These are phyloP conservation scores for Fragaria nilgerrensis DNA, from an alignment of 306 rosid genomes.

Conservation along the genomic window DNA sequence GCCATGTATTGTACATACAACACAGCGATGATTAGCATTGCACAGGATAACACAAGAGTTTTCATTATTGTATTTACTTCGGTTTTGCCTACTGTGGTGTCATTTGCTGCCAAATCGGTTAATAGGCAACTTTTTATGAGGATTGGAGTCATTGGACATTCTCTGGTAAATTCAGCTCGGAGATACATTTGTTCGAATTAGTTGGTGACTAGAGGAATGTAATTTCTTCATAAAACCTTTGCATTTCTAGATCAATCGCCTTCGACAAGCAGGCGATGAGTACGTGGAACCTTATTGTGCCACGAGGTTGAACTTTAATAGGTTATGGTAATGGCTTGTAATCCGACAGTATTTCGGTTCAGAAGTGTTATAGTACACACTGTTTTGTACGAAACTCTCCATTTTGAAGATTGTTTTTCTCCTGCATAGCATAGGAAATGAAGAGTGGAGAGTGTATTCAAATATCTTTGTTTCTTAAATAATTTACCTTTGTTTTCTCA, in stretches of 20 bases:
- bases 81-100: background rate
- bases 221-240: background rate
- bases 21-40: background rate
- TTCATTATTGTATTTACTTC: background rate
- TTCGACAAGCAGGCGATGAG: background rate
- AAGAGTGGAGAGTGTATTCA: no score
- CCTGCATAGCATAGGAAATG: no score
- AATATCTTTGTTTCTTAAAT: no score
- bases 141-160: background rate
- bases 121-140: background rate
- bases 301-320: background rate
- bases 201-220: background rate
- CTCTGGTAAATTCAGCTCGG: background rate
- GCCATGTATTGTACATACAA: constrained; percentile 11
- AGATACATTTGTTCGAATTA: background rate
- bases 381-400: background rate
- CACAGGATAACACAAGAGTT: background rate
- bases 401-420: background rate
- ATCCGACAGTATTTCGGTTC: background rate
- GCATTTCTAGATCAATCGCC: background rate
- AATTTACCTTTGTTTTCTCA: no score
- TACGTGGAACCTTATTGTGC: no score
- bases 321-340: background rate
- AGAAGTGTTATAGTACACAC: background rate
- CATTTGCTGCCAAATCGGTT: background rate